These are phyloP conservation scores for Corymbia calophylla DNA, from an alignment of 441 rosid species.

Conservation along the genomic window DNA sequence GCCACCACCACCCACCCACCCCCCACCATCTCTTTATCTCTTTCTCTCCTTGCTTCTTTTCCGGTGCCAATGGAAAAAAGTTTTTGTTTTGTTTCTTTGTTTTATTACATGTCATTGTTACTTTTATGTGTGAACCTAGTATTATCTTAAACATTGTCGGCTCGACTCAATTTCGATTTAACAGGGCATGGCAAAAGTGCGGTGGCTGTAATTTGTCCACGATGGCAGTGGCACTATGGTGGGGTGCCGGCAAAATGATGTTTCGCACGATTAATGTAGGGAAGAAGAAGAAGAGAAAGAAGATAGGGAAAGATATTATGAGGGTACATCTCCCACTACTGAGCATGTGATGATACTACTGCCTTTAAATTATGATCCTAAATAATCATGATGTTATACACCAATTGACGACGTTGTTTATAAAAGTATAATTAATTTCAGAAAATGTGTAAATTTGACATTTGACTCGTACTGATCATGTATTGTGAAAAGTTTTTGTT, in stretches of 20 bases:
- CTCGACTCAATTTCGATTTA: neutral
- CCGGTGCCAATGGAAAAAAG: neutral
- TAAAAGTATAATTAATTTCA: neutral
- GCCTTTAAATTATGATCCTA: neutral
- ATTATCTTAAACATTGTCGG: neutral
- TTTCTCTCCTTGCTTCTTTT: neutral
- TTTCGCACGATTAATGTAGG: neutral
- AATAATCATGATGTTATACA: neutral
- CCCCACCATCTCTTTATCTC: neutral
- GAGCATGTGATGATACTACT: neutral
- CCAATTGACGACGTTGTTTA: neutral
- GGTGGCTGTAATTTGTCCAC: neutral
- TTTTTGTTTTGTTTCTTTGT: neutral
- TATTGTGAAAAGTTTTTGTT: neutral
- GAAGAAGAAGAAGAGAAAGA: neutral
- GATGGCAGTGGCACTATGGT: neutral
- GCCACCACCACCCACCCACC: neutral
- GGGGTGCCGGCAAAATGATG: neutral
- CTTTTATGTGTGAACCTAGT: neutral
- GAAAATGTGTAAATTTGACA: neutral
- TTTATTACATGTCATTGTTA: neutral
- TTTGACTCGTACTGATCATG: neutral
- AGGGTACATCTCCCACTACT: neutral
- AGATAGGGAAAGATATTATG: neutral
- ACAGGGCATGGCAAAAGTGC: neutral